These are phyloP conservation scores for Phialophora verrucosa DNA, from an alignment of 2,329 filamentous ascomycete species.

Conservation along the genomic window DNA sequence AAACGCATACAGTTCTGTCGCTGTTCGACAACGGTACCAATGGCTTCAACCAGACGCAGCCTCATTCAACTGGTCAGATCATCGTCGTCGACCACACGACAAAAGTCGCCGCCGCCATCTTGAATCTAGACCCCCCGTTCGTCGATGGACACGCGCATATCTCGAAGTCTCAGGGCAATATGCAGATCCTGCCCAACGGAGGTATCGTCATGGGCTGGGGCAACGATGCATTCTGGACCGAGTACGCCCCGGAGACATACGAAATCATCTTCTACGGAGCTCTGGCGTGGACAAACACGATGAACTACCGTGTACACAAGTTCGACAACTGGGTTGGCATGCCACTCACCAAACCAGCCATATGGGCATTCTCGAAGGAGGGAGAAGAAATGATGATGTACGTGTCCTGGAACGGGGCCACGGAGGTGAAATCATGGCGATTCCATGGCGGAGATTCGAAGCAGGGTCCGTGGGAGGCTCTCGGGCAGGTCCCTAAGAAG, in stretches of 20 bases:
- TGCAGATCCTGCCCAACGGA: slow-evolving; percentile 47
- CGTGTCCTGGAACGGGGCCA: slow-evolving; percentile 57
- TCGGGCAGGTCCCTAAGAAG: slow-evolving; percentile 43
- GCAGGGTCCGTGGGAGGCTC: slow-evolving; percentile 42
- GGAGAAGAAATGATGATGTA: slow-evolving; percentile 41
- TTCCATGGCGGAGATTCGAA: slow-evolving; percentile 41
- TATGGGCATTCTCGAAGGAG: slow-evolving; percentile 48
- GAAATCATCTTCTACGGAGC: slow-evolving; percentile 48
- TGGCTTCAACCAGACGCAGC: slow-evolving; percentile 48
- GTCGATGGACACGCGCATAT: slow-evolving; percentile 33
- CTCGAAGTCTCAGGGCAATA: slow-evolving; percentile 45
- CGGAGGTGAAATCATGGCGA: slow-evolving; percentile 52
- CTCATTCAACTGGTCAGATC: slow-evolving; percentile 49
- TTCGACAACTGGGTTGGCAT: slow-evolving; percentile 49
- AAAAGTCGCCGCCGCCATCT: slow-evolving; percentile 45
- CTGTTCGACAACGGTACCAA: slow-evolving; percentile 53
- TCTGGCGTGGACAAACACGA: slow-evolving; percentile 45
- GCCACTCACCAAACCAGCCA: slow-evolving; percentile 49
- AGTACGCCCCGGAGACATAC: slow-evolving; percentile 43
- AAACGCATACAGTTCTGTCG: slow-evolving; percentile 48
- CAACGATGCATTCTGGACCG: slow-evolving; percentile 49
- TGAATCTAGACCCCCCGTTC: slow-evolving; percentile 42
- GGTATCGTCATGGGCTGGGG: slow-evolving; percentile 52
- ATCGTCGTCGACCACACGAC: slow-evolving; percentile 47
- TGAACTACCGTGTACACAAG: slow-evolving; percentile 52